Conservation (phyloP, 805 yeast genomes). For the Dipodascus albidus region DNA sequence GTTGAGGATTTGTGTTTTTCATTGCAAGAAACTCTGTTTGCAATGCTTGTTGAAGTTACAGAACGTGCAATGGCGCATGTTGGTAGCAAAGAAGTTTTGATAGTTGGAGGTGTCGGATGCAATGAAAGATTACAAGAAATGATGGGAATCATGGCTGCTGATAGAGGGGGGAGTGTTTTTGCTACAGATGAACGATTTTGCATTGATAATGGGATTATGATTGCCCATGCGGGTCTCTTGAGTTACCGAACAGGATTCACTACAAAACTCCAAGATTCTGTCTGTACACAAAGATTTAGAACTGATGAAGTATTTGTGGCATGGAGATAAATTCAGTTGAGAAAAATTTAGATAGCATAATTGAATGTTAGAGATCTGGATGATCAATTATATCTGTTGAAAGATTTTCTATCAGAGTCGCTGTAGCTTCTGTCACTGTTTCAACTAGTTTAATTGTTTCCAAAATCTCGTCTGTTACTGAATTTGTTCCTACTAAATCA, state of each 20-base stretch:
- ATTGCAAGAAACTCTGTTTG: conserved; percentile 81
- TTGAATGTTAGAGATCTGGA: not conserved
- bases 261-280: conserved; percentile 52
- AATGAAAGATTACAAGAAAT: conserved; percentile 83
- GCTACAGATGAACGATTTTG: conserved; percentile 97
- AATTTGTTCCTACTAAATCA: not conserved
- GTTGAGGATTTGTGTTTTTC: conserved; percentile 87
- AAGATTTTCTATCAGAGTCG: not conserved
- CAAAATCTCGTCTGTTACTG: not conserved
- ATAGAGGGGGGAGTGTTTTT: conserved; percentile 76
- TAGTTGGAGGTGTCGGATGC: conserved; percentile 98
- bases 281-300: conserved; percentile 86
- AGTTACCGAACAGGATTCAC: conserved; percentile 71
- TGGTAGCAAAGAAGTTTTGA: conserved; percentile 72
- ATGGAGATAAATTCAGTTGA: no score
- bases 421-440: not conserved
- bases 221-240: conserved; percentile 92
- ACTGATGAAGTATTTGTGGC: conserved; percentile 86
- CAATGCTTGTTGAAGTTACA: conserved; percentile 96
- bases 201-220: conserved; percentile 97
- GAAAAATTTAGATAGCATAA: conserved; percentile 6
- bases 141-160: conserved; percentile 93
- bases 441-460: not conserved
- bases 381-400: not conserved
- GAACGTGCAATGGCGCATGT: conserved; percentile 99